Conservation (phyloP, 129 eudicot species). For the Solidago caesia region DNA sequence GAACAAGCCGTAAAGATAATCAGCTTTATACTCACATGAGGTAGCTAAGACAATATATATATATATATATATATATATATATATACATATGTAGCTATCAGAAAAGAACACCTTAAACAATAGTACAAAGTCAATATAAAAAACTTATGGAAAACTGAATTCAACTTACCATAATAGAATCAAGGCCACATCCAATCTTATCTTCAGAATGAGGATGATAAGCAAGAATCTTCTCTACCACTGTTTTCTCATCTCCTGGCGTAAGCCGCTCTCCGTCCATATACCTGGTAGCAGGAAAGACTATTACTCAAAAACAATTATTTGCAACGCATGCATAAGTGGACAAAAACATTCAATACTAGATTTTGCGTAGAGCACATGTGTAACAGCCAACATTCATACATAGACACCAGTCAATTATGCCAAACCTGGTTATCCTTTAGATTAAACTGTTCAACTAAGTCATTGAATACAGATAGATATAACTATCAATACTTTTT, state of each 20-base stretch:
- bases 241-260: slow-evolving; percentile 62
- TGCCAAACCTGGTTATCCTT: not conserved
- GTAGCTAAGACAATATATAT: not conserved
- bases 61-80: not conserved
- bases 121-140: not conserved
- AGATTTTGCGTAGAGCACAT: not conserved
- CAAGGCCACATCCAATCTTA: slow-evolving; percentile 85
- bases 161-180: slow-evolving; percentile 77
- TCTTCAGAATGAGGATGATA: slow-evolving; percentile 85
- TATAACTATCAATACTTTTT: not conserved
- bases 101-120: not conserved
- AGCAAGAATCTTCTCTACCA: slow-evolving; percentile 75
- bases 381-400: not conserved
- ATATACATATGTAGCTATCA: not conserved
- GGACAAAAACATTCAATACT: slow-evolving; percentile 2
- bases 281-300: slow-evolving; percentile 47
- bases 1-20: not conserved
- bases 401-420: not conserved
- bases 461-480: too few relatives aligned
- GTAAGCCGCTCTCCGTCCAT: slow-evolving; percentile 80
- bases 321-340: not conserved
- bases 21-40: not conserved
- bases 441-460: not conserved
- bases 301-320: not conserved
- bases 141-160: not conserved